A percentile compares a stretch with the other conserved stretches of the same genome.
Evolutionary conservation across 2,329 filamentous ascomycete species (phyloP).

Genomic region (Hypoxylon sp.): DNA sequence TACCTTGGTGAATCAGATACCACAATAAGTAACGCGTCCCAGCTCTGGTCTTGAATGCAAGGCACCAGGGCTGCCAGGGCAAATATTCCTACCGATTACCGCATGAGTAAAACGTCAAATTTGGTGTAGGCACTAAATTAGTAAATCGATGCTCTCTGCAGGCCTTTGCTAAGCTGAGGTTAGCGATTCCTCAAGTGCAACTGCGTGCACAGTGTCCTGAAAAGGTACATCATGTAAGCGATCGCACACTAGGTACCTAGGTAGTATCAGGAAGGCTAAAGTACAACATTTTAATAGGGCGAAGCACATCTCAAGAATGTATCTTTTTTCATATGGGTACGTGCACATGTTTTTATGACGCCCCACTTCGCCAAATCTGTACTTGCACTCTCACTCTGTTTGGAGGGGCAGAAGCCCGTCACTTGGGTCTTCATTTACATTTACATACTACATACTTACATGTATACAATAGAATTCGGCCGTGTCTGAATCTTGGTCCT

Average conservation of each 20-base stretch:
- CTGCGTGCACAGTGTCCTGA: not conserved
- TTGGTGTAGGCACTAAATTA: not conserved
- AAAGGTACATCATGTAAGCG: too few relatives aligned
- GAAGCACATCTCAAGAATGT: not conserved
- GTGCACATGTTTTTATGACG: not conserved
- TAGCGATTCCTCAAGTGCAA: not conserved
- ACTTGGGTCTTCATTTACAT: not conserved
- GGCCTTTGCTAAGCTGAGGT: not conserved
- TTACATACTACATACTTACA: not conserved
- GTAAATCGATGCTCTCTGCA: not conserved
- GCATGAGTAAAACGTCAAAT: constrained; percentile 14
- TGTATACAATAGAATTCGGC: too few relatives aligned
- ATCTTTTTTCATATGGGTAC: not conserved
- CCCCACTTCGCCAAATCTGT: not conserved
- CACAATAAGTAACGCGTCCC: constrained; percentile 18
- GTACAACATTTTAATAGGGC: not conserved
- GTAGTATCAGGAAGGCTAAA: not conserved
- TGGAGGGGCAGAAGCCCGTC: constrained; percentile 1
- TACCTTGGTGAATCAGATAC: constrained; percentile 21
- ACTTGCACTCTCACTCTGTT: not conserved
- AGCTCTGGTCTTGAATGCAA: constrained; percentile 7
- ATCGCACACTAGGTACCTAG: not conserved
- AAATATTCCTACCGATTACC: constrained; percentile 21
- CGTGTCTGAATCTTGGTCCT: not conserved
- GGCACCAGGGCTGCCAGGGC: constrained; percentile 3